These are phyloP conservation scores for Amesomyces nigricolor DNA, from an alignment of 2,329 filamentous ascomycete species.

Conservation along the genomic window DNA sequence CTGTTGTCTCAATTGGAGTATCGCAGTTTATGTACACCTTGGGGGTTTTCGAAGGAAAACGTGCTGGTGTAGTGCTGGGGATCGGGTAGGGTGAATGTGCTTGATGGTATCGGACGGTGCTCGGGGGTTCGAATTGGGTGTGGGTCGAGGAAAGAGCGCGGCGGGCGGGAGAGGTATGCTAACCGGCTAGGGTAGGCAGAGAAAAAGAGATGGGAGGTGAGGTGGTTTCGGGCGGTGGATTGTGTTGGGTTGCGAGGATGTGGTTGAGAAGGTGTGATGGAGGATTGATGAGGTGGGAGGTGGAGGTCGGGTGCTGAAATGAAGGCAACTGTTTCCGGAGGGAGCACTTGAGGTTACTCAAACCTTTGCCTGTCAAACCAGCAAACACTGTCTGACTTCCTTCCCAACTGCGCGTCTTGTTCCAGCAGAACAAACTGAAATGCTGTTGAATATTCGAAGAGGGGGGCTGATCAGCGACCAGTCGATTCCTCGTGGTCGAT, in stretches of 20 bases:
- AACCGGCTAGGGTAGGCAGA: not conserved
- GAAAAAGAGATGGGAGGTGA: conserved; percentile 6
- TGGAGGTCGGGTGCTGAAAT: conserved; percentile 10
- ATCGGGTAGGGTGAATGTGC: conserved; percentile 33
- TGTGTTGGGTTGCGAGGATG: conserved; percentile 7
- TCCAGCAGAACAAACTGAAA: not conserved
- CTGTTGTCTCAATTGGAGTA: conserved; percentile 44
- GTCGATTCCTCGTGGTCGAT: not conserved
- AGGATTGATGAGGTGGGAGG: conserved; percentile 9
- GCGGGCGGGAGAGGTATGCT: conserved; percentile 8
- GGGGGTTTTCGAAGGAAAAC: conserved; percentile 85
- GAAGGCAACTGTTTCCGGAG: conserved; percentile 19
- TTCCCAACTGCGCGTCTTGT: conserved; percentile 3
- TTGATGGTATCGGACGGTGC: conserved; percentile 21
- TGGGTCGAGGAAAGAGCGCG: conserved; percentile 19
- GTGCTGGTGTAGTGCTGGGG: conserved; percentile 69
- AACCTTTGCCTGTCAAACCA: conserved; percentile 26
- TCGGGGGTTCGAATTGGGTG: conserved; percentile 16
- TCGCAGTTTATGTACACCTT: conserved; percentile 67
- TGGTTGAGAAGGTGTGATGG: conserved; percentile 2
- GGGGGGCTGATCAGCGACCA: not conserved
- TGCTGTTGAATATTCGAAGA: not conserved
- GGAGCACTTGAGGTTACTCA: conserved; percentile 25
- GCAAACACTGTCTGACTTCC: conserved; percentile 18
- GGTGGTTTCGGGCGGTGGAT: conserved; percentile 14